Evolutionary conservation across 179 eudicot species (phyloP).

Genomic region (Spergularia azorica): DNA sequence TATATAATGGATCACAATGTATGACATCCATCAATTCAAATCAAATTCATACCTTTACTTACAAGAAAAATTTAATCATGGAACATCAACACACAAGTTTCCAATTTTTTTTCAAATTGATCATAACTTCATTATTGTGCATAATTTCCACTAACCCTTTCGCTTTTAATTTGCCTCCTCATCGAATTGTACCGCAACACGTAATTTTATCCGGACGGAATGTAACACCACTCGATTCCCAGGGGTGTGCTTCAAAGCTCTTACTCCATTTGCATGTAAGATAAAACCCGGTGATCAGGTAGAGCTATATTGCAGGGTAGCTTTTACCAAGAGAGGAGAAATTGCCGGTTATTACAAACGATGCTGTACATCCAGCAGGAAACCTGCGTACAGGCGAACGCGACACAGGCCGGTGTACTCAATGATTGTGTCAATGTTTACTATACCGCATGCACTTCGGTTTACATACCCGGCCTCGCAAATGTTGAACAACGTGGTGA

Average conservation of each 20-base stretch:
- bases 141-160: not conserved
- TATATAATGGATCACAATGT: not conserved
- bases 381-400: too few relatives aligned
- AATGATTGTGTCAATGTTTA: too few relatives aligned
- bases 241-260: not conserved
- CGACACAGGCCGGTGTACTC: too few relatives aligned
- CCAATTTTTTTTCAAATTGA: not conserved
- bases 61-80: not conserved
- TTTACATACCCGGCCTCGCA: too few relatives aligned
- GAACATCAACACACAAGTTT: not conserved
- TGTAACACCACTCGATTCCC: constrained; percentile 14
- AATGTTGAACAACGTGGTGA: too few relatives aligned
- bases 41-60: not conserved
- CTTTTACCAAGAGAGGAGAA: not conserved
- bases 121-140: not conserved
- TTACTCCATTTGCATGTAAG: constrained; percentile 2
- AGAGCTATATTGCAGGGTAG: constrained; percentile 8
- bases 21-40: not conserved
- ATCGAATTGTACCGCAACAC: not conserved
- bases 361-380: constrained; percentile 5
- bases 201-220: not conserved
- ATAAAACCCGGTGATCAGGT: constrained; percentile 17
- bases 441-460: too few relatives aligned
- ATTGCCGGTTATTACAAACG: constrained; percentile 5
- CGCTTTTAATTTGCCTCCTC: not conserved